These are phyloP conservation scores for Moelleriella libera DNA, from an alignment of 2,329 filamentous ascomycete species.

Conservation along the genomic window DNA sequence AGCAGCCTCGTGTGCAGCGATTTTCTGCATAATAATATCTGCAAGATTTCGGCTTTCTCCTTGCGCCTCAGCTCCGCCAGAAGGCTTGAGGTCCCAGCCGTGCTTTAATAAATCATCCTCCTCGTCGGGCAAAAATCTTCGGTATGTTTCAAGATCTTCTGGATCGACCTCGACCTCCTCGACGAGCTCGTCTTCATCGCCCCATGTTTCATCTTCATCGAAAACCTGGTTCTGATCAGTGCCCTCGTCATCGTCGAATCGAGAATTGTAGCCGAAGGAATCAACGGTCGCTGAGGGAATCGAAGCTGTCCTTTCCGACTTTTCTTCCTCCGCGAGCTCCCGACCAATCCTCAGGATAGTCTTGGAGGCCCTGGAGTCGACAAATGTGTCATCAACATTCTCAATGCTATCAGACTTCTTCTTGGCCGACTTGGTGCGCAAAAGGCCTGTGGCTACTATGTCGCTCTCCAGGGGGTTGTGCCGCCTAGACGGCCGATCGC, in stretches of 20 bases:
- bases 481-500: conserved; percentile 46
- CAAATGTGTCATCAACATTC: conserved; percentile 53
- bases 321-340: conserved; percentile 73
- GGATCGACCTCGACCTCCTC: conserved; percentile 75
- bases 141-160: conserved; percentile 77
- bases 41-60: conserved; percentile 63
- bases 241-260: conserved; percentile 46
- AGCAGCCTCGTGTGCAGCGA: conserved; percentile 74
- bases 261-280: conserved; percentile 65
- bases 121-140: conserved; percentile 68
- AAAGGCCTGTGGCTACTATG: conserved; percentile 52
- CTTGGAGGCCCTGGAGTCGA: conserved; percentile 77
- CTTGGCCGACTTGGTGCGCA: conserved; percentile 65
- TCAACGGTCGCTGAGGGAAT: conserved; percentile 29
- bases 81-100: conserved; percentile 35
- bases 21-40: conserved; percentile 87
- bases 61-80: conserved; percentile 29
- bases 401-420: conserved; percentile 48
- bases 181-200: conserved; percentile 60
- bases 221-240: conserved; percentile 27
- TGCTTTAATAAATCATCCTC: conserved; percentile 61
- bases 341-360: conserved; percentile 85
- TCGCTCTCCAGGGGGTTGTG: conserved; percentile 92
- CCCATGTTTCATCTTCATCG: conserved; percentile 57
- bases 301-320: conserved; percentile 17